Evolutionary conservation across 495 filamentous ascomycete species (phyloP).

Genomic region (Aspergillus biplanus): DNA sequence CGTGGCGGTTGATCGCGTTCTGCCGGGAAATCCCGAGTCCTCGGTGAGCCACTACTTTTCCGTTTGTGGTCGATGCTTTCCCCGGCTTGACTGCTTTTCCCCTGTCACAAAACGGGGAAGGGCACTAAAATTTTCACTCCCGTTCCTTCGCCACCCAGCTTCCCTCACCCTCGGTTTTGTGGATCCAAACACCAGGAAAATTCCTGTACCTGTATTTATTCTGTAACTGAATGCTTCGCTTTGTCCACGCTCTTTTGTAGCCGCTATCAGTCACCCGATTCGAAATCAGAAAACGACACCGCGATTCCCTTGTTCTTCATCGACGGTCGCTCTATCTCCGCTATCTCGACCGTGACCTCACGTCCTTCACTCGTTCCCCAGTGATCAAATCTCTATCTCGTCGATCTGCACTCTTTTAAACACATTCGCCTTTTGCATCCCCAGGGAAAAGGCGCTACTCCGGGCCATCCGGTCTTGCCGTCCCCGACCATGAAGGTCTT

Average conservation of each 20-base stretch:
- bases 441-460: background rate
- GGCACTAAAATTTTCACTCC: conserved; percentile 19
- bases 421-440: background rate
- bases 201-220: conserved; percentile 8
- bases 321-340: background rate
- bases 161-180: conserved; percentile 18
- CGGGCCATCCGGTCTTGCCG: background rate
- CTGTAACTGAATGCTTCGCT: background rate
- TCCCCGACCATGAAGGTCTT: conserved; percentile 83
- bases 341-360: background rate
- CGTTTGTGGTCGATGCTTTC: conserved; percentile 4
- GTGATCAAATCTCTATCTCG: background rate
- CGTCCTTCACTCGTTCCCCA: background rate
- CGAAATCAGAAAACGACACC: background rate
- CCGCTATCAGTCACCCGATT: background rate
- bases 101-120: conserved; percentile 11
- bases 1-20: conserved; percentile 4
- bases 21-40: conserved; percentile 29
- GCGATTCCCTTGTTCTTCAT: background rate
- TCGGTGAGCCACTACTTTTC: background rate
- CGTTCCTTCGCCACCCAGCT: conserved; percentile 26
- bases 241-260: background rate
- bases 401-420: background rate
- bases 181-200: conserved; percentile 2
- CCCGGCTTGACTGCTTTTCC: conserved; percentile 6